phyloP scores from a whole-genome alignment of 2,329 filamentous ascomycete genomes.

The Cladosporium cucumerinum region DNA sequence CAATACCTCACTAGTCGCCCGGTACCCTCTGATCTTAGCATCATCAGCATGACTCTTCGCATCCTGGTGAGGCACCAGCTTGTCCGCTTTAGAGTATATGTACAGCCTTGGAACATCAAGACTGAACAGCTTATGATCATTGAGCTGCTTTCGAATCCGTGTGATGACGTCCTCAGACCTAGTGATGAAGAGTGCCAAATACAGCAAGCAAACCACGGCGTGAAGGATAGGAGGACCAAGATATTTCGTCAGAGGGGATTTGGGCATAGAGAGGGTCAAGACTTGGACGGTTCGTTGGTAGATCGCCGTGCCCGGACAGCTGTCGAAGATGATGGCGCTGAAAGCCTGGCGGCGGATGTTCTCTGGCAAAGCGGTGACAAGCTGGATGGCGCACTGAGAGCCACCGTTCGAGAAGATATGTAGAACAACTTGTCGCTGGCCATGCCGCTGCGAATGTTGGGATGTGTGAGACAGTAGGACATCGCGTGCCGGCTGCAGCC shows the following conservation, averaged over 20 bases:
- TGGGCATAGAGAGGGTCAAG: constrained; percentile 21
- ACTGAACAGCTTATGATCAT: constrained; percentile 18
- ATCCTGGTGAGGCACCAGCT: constrained; percentile 55
- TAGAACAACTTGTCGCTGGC: constrained; percentile 23
- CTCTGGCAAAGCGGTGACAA: constrained; percentile 21
- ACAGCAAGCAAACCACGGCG: constrained; percentile 15
- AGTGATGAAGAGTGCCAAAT: constrained; percentile 7
- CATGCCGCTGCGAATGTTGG: background rate
- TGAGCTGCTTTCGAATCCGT: constrained; percentile 16
- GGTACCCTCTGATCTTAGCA: constrained; percentile 49
- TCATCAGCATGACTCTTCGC: constrained; percentile 54
- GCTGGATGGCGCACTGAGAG: constrained; percentile 25
- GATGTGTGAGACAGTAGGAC: constrained; percentile 20
- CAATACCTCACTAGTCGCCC: constrained; percentile 45
- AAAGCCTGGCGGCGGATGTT: constrained; percentile 13
- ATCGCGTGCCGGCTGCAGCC: constrained; percentile 20
- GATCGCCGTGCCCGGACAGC: constrained; percentile 26
- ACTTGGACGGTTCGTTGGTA: constrained; percentile 20
- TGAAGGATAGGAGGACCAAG: constrained; percentile 18
- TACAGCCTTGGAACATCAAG: constrained; percentile 47
- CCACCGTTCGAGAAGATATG: constrained; percentile 38
- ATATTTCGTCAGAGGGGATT: constrained; percentile 16
- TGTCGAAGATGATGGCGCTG: constrained; percentile 29
- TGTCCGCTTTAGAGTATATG: constrained; percentile 57
- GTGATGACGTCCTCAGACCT: constrained; percentile 16